Base-by-base conservation (phyloP, 2,329 filamentous ascomycete species). In the Clarireedia paspali region DNA sequence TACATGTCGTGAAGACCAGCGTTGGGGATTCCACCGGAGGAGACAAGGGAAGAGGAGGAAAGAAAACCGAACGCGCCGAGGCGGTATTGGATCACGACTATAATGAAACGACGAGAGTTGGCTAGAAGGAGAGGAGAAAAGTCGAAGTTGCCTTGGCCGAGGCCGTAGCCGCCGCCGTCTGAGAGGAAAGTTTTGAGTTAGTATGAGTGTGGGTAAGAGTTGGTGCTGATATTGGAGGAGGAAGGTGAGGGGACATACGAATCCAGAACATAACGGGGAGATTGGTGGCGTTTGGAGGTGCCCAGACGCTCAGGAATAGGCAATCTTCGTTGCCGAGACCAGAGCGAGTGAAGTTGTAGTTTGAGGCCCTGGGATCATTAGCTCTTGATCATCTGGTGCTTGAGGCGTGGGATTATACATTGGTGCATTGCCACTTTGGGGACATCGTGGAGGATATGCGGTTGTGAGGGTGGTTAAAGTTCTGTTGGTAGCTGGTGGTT, bases 1-100 rank as follows among this genome's bases (percentile, higher is more conserved):
- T 79, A 75, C 67, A 87, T 83, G 64, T 87, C 84, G 56, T 77
- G 72, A 40, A 87, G 68, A 0, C 85, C 86, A 9, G 84, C 70
- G 60, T 89, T 89, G 38, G 83, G 71, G 27, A 79, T 65, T 0
- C 79, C 80, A 36, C 75, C 76, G 15, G 74, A 74, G 9, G 74
- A 72, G 15, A 81, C 75, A 72, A 81, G 83, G 53, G 80, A 62
- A 5, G 69, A 68, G 0, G 81, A 83, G 9, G 81, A 77, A 34
- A 89, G 70, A 70, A 92, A 91, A 0, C 88, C 88, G 64, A 89
- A 74, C 1, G 81, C 78, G 4, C 83, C 82, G 26, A 88, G 77
- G 3, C 86, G 77, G 67, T 88, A 83, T 68, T 80, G 81, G 63
- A 84, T 77, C 66, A 76, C 79, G 46, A 85, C 76, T 54, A 75